These are phyloP conservation scores for Kuraishia floccosa DNA, from an alignment of 805 yeast species.

Conservation along the genomic window DNA sequence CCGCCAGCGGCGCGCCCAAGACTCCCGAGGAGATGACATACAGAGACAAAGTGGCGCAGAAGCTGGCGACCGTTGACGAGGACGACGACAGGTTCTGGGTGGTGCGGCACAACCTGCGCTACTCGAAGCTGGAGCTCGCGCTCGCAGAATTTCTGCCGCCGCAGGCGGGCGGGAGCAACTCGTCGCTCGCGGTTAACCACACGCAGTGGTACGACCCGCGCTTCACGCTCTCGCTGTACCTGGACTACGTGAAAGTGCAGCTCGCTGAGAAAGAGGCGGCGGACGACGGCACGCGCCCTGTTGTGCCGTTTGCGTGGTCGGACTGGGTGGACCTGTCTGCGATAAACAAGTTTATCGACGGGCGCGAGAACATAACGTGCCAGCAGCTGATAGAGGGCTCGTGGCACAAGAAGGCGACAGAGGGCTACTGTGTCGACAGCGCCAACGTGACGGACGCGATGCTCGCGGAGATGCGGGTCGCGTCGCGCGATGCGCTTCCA, in stretches of 20 bases:
- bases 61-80: constrained; percentile 1
- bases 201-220: constrained; percentile 3
- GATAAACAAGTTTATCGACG: constrained; percentile 20
- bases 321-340: constrained; percentile 41
- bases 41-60: not conserved
- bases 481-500: not conserved
- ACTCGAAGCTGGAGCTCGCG: constrained; percentile 1
- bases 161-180: not conserved
- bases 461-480: constrained; percentile 1
- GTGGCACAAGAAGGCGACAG: constrained; percentile 1
- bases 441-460: not conserved
- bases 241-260: constrained; percentile 2
- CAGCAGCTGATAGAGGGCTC: constrained; percentile 1
- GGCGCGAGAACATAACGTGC: constrained; percentile 9
- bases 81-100: constrained; percentile 2
- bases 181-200: not conserved
- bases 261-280: not conserved
- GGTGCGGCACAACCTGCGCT: not conserved
- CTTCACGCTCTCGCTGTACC: constrained; percentile 2
- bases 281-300: not conserved
- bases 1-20: not conserved
- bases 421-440: constrained; percentile 2
- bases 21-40: constrained; percentile 1
- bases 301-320: constrained; percentile 34
- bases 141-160: constrained; percentile 1